Evolutionary conservation across 192 early-diverging fungal genomes (phyloP), one percentile per base, ranked within the genome.

Genomic region (Paraglomus brasilianum): DNA sequence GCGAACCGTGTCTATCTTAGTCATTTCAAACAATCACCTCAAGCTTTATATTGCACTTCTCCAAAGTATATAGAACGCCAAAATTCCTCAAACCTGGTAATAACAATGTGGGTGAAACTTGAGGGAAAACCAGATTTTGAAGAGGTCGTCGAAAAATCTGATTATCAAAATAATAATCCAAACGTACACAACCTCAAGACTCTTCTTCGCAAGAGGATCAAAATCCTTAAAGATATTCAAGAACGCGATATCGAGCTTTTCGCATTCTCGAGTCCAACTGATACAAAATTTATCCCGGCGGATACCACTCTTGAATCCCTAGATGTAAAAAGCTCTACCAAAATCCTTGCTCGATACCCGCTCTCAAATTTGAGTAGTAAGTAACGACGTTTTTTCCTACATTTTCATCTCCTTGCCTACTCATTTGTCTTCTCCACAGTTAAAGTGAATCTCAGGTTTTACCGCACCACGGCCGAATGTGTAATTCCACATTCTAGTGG

Each of bases 351-450:
- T 66, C 63, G 30, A 40, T 66, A 66, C 36, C 24, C 43, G 4
- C 60, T 62, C 36, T 65, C 46, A 39, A 40, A 50, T 51, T 30
- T 15, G 51, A 51, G 42, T 39, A 51, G 63, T 66, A 51, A 51
- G 17, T 66, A 40, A 52, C 19, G 38, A 52, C 52, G 43, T 62
- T 51, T 22, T 52, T 66, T 63, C 48, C 49, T 51, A 40, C 5
- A 15, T 38, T 66, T 66, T 49, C 1, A 42, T 66, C 51, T 66
- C 52, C 17, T 40, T 11, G 50, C 46, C 50, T 66, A 51, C 64
- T 66, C 41, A 66, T 66, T 66, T 52, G 49, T 66, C 50, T 52
- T 50, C 49, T 8, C 22, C 49, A 66, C 36, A 51, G 49, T 66
- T 66, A 17, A 17, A 17, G 49, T 66, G 49, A 53, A 4, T n/a